phyloP scores from a whole-genome alignment of 352 stramenopile genomes.

The Halophytophthora batemanensis region DNA sequence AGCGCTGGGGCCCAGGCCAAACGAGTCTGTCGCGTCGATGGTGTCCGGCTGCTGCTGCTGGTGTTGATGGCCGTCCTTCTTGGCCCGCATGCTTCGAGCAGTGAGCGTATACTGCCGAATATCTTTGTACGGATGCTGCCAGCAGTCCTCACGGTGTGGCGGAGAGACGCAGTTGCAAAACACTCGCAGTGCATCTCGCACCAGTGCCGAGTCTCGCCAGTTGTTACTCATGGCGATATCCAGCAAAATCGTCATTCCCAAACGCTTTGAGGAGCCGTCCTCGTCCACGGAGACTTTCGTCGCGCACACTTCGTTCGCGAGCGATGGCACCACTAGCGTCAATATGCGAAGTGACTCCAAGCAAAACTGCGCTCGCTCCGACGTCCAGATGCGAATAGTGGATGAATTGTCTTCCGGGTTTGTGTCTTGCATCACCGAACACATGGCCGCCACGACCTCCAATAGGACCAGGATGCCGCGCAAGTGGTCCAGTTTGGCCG shows the following conservation, averaged over 20 bases:
- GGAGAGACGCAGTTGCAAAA: constrained; percentile 85
- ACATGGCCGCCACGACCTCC: constrained; percentile 74
- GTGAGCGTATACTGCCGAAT: constrained; percentile 79
- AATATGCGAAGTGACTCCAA: constrained; percentile 72
- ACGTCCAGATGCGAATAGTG: constrained; percentile 62
- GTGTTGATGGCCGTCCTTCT: constrained; percentile 29
- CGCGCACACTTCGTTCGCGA: constrained; percentile 74
- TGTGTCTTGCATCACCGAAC: constrained; percentile 46
- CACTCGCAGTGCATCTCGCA: constrained; percentile 67
- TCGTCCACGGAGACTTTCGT: constrained; percentile 66
- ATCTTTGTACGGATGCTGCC: constrained; percentile 83
- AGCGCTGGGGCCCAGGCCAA: constrained; percentile 2
- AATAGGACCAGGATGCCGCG: constrained; percentile 75
- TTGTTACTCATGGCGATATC: constrained; percentile 78
- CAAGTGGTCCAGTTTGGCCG: constrained; percentile 71
- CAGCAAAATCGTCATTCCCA: constrained; percentile 69
- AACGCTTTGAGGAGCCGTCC: constrained; percentile 27
- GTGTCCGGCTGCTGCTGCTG: constrained; percentile 8
- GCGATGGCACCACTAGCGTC: constrained; percentile 64
- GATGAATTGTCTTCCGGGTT: constrained; percentile 55
- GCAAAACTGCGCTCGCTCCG: constrained; percentile 78
- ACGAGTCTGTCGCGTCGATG: constrained; percentile 3
- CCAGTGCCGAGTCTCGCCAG: constrained; percentile 63
- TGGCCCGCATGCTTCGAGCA: constrained; percentile 60
- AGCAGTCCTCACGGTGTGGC: constrained; percentile 75